These are phyloP conservation scores for Ganoderma lucidum DNA, from an alignment of 1,284 basidiomycete species.

Conservation along the genomic window DNA sequence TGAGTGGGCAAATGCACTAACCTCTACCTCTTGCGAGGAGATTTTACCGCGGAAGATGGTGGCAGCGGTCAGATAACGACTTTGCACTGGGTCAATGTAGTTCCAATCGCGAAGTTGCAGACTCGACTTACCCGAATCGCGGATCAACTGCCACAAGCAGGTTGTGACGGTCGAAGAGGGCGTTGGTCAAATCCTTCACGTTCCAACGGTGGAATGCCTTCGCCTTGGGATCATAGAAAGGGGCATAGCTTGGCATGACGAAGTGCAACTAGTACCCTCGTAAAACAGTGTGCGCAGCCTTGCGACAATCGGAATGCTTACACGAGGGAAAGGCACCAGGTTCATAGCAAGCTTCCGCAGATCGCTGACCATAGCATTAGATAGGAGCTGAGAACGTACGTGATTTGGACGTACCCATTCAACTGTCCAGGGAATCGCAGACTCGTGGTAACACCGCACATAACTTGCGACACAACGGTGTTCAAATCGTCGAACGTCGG, in stretches of 20 bases:
- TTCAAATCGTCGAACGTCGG: constrained; percentile 86
- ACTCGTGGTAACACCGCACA: constrained; percentile 91
- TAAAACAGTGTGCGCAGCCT: not conserved
- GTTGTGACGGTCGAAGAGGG: constrained; percentile 83
- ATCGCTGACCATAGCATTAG: constrained; percentile 62
- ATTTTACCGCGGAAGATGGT: constrained; percentile 89
- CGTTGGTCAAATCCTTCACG: constrained; percentile 74
- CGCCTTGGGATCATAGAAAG: constrained; percentile 72
- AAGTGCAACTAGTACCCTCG: constrained; percentile 75
- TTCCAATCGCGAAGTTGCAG: not conserved
- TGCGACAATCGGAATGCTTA: constrained; percentile 44
- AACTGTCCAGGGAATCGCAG: constrained; percentile 95
- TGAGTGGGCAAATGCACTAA: not conserved
- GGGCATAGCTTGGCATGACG: constrained; percentile 89
- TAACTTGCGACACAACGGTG: constrained; percentile 81
- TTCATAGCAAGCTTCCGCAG: constrained; percentile 95
- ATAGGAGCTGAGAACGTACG: not conserved
- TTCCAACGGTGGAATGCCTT: constrained; percentile 70
- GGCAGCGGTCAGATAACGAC: constrained; percentile 87
- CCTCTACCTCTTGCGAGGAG: constrained; percentile 78
- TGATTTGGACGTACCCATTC: constrained; percentile 67
- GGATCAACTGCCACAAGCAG: constrained; percentile 89
- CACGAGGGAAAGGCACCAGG: constrained; percentile 91
- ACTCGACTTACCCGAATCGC: constrained; percentile 65
- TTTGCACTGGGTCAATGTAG: constrained; percentile 34